phyloP scores from a whole-genome alignment of 495 filamentous ascomycete species.

The Terfezia boudieri region DNA sequence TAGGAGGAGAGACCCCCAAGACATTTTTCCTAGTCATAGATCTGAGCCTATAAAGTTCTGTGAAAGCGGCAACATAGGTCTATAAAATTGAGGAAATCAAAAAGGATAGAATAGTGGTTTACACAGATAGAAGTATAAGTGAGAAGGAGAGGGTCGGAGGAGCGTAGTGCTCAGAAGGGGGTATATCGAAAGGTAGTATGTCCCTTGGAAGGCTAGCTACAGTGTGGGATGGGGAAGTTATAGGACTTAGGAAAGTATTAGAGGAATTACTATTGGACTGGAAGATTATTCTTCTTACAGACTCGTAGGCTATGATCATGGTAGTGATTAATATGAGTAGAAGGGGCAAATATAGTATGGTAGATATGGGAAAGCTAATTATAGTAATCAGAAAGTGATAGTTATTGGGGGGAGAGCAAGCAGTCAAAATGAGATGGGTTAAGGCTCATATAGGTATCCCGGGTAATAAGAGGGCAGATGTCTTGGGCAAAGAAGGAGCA shows the following conservation, averaged over 20 bases:
- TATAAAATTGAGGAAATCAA: not conserved
- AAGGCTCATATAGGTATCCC: not conserved
- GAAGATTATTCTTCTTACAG: not conserved
- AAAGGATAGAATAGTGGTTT: not conserved
- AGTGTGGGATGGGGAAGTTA: too few relatives aligned
- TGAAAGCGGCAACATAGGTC: too few relatives aligned
- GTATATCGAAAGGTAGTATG: not conserved
- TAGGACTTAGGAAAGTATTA: too few relatives aligned
- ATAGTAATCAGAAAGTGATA: not conserved
- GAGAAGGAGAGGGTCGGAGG: too few relatives aligned
- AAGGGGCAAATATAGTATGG: not conserved
- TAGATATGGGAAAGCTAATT: not conserved
- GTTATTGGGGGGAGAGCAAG: not conserved
- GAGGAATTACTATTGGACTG: not conserved
- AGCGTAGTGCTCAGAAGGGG: not conserved
- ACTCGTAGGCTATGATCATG: not conserved
- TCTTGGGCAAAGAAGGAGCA: too few relatives aligned
- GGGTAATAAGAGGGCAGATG: not conserved
- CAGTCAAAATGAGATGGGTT: too few relatives aligned
- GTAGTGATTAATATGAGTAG: not conserved
- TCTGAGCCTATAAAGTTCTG: too few relatives aligned
- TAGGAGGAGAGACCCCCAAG: not conserved
- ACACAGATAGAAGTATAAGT: not conserved
- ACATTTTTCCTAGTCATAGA: too few relatives aligned
- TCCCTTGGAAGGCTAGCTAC: too few relatives aligned